These are phyloP conservation scores for Pseudogymnoascus pannorum DNA, from an alignment of 2,329 filamentous ascomycete genomes.

Conservation along the genomic window DNA sequence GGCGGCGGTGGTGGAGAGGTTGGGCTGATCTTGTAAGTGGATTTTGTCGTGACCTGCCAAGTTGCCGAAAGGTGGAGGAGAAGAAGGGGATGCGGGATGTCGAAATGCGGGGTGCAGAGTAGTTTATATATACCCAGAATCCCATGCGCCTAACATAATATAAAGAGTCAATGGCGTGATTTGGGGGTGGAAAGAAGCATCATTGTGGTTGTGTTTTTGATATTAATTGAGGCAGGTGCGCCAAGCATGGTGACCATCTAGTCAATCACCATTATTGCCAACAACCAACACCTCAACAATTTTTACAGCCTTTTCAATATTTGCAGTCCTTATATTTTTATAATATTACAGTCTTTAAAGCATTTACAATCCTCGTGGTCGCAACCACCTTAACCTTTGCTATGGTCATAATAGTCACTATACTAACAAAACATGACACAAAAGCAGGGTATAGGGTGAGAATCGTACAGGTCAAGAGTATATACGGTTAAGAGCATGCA, in stretches of 20 bases:
- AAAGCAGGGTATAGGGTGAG: not conserved
- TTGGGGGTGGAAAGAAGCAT: not conserved
- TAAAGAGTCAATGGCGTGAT: not conserved
- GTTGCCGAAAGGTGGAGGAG: not conserved
- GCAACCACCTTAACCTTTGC: too few relatives aligned
- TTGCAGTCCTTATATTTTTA: not conserved
- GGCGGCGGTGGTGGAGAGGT: not conserved
- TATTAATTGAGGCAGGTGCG: not conserved
- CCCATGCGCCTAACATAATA: not conserved
- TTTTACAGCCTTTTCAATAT: not conserved
- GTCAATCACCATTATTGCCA: not conserved
- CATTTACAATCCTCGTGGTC: too few relatives aligned
- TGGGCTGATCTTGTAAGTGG: not conserved
- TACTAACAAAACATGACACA: not conserved
- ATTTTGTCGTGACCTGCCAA: not conserved
- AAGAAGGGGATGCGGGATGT: not conserved
- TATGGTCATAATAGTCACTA: not conserved
- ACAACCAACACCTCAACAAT: not conserved
- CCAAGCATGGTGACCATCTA: not conserved
- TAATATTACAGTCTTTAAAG: too few relatives aligned
- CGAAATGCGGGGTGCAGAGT: not conserved
- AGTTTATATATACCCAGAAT: not conserved
- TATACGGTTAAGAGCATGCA: not conserved
- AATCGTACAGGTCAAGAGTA: not conserved
- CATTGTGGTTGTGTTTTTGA: not conserved